Evolutionary conservation across 495 filamentous ascomycete species (phyloP), one percentile per base, ranked within the genome.

Genomic region (Penicillium maclennaniae): DNA sequence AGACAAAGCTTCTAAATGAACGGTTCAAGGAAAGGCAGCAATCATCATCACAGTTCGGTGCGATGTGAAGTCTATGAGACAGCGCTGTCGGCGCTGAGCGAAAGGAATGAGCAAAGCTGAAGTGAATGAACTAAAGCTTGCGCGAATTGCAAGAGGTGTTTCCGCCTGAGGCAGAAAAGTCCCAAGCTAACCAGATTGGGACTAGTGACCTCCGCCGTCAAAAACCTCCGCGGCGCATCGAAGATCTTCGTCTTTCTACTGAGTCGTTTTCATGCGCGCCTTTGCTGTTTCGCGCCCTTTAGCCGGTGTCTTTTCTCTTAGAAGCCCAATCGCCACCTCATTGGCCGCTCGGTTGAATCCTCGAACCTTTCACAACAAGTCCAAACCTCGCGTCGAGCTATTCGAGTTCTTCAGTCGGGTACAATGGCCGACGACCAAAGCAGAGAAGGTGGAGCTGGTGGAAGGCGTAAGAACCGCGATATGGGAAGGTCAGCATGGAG

Each of bases 401-500:
- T 43, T 38, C 26, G 62, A 69, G 34, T 52, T 64, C 26, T 62
- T 67, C 40, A 52, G 40, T n/a, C 61, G 55, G 40, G 47, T 53
- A 60, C 60, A 55, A 75, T 71, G 72, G 74, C 69, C 62, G 68
- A 66, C 70, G 69, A 70, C 68, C 47, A 53, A 54, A 66, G 55
- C 4, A 14, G 40, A 67, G 63, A 65, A 75, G 60, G 61, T 67
- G 56, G 64, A 63, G 55, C 65, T 74, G 64, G 65, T 71, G 66
- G 68, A 60, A 61, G 69, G 59, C 70, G 79, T 79, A 81, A 79
- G 78, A 84, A 78, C 63, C 74, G 76, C 65, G 79, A 88, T 78
- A 70, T 86, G 78, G 86, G 87, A 58, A 73, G 87, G 53, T 68
- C 69, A 28, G 84, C 84, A 62, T 87, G 79, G 71, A 80, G 74